These are phyloP conservation scores for Phytophthora pisi DNA, from an alignment of 352 stramenopile genomes.

Conservation along the genomic window DNA sequence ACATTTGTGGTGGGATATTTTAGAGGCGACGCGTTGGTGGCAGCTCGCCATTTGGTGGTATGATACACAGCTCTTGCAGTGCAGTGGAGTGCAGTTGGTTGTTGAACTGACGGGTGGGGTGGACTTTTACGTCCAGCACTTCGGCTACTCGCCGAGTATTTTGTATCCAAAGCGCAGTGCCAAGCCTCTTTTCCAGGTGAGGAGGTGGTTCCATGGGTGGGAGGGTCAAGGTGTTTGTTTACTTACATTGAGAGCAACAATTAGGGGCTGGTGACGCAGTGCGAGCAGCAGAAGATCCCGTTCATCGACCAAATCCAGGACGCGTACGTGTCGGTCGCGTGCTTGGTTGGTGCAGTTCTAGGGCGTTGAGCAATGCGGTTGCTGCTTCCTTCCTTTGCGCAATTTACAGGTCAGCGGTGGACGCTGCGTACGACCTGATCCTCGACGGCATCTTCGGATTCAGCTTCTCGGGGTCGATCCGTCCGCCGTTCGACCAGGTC, in stretches of 20 bases:
- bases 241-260: not conserved
- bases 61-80: not conserved
- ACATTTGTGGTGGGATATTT: not conserved
- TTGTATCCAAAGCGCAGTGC: conserved; percentile 94
- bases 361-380: conserved; percentile 4
- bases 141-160: conserved; percentile 94
- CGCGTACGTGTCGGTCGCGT: conserved; percentile 33
- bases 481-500: conserved; percentile 91
- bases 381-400: not conserved
- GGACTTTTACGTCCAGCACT: conserved; percentile 72
- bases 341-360: not conserved
- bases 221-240: not conserved
- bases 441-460: conserved; percentile 99
- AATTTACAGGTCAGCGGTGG: conserved; percentile 45
- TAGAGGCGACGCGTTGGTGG: conserved; percentile 97
- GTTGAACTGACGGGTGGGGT: not conserved
- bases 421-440: conserved; percentile 89
- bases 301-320: conserved; percentile 63
- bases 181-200: conserved; percentile 84
- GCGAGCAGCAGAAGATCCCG: conserved; percentile 77
- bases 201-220: not conserved
- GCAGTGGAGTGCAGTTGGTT: not conserved
- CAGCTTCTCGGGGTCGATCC: conserved; percentile 91
- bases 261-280: conserved; percentile 80
- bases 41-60: conserved; percentile 95